These are phyloP conservation scores for Xylariales sp. DNA, from an alignment of 2,329 filamentous ascomycete species.

Conservation along the genomic window DNA sequence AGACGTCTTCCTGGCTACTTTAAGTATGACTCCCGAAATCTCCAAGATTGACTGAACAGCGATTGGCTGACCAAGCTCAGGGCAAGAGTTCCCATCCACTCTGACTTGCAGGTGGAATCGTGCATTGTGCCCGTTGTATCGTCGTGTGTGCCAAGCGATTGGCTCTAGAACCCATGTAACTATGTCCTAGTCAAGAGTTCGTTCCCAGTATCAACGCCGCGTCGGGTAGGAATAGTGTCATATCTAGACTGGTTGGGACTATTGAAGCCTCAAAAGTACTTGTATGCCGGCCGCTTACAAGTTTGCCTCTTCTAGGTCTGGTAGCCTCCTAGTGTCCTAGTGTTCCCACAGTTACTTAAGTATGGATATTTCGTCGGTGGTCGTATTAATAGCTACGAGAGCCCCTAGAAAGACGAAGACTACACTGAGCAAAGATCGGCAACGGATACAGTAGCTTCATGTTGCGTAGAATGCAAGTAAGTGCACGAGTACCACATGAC, in stretches of 20 bases:
- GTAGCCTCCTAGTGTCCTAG: too few relatives aligned
- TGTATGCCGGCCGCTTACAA: too few relatives aligned
- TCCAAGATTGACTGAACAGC: neutral
- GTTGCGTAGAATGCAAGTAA: neutral
- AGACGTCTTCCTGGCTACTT: too few relatives aligned
- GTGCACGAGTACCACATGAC: too few relatives aligned
- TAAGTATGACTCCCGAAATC: neutral
- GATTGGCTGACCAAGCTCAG: conserved; percentile 1
- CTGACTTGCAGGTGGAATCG: conserved; percentile 6
- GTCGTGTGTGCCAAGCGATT: neutral
- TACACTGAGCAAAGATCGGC: conserved; percentile 2
- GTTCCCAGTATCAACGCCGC: neutral
- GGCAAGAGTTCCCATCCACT: neutral
- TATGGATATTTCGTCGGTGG: neutral
- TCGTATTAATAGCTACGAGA: conserved; percentile 4
- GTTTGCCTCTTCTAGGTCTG: too few relatives aligned
- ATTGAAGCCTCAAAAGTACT: too few relatives aligned
- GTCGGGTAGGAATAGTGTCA: too few relatives aligned
- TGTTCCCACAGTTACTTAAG: too few relatives aligned
- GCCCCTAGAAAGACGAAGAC: neutral
- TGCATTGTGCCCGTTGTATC: neutral
- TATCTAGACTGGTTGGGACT: too few relatives aligned
- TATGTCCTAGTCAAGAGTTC: neutral
- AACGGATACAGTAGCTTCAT: neutral
- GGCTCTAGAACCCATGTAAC: neutral